A percentile compares a stretch with the other conserved stretches of the same genome.
Evolutionary conservation across 2,329 filamentous ascomycete genomes (phyloP).

Genomic region (Ophiostoma sp.): DNA sequence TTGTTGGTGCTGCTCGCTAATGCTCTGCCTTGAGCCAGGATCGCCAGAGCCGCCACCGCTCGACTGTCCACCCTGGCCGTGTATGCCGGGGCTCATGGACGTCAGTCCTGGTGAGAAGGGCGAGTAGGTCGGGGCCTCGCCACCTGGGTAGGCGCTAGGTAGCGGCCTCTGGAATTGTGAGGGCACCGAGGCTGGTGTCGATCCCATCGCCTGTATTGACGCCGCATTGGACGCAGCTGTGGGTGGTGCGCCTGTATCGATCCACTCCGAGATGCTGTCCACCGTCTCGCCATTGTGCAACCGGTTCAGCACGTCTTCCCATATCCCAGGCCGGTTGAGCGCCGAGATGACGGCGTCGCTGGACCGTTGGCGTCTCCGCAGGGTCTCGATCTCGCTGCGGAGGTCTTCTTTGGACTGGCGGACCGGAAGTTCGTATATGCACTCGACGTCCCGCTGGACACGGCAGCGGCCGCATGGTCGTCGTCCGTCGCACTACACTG

Average conservation of each 20-base stretch:
- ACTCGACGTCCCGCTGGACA: slow-evolving; percentile 55
- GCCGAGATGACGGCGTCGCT: slow-evolving; percentile 58
- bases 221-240: slow-evolving; percentile 36
- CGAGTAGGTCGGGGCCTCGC: slow-evolving; percentile 36
- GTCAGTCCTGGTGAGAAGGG: slow-evolving; percentile 38
- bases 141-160: slow-evolving; percentile 35
- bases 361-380: slow-evolving; percentile 56
- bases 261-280: slow-evolving; percentile 58
- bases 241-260: slow-evolving; percentile 41
- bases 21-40: slow-evolving; percentile 37
- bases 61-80: slow-evolving; percentile 29
- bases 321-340: slow-evolving; percentile 51
- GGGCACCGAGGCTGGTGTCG: slow-evolving; percentile 30
- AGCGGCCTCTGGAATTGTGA: slow-evolving; percentile 36
- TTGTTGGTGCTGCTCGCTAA: slow-evolving; percentile 33
- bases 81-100: slow-evolving; percentile 37
- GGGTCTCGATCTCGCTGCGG: slow-evolving; percentile 58
- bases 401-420: slow-evolving; percentile 65
- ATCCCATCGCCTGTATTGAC: neutral
- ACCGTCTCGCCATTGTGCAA: slow-evolving; percentile 56
- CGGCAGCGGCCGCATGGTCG: slow-evolving; percentile 58
- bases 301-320: slow-evolving; percentile 56
- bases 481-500: slow-evolving; percentile 57
- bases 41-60: slow-evolving; percentile 38
- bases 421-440: slow-evolving; percentile 62